phyloP scores from a whole-genome alignment of 2,329 filamentous ascomycete species.

The Neoarthrinium moseri region DNA sequence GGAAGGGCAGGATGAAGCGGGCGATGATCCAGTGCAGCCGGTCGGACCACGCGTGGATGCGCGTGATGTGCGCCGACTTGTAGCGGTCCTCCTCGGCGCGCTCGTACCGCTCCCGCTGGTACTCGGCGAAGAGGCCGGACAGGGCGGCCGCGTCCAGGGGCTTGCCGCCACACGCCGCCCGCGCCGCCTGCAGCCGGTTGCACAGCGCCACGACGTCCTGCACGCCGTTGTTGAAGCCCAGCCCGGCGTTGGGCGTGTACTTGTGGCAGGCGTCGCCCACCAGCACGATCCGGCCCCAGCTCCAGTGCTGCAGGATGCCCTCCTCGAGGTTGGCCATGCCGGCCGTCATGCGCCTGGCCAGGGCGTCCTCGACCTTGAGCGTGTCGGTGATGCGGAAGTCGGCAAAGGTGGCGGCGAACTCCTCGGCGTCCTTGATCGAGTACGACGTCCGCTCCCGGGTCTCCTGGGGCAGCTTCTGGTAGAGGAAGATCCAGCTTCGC shows the following conservation, averaged over 20 bases:
- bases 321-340: constrained; percentile 9
- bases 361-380: background rate
- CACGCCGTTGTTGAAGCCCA: constrained; percentile 12
- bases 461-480: constrained; percentile 5
- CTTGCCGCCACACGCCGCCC: background rate
- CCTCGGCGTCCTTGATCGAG: constrained; percentile 22
- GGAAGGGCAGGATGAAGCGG: background rate
- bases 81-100: background rate
- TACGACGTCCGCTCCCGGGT: constrained; percentile 23
- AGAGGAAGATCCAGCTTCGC: constrained; percentile 3
- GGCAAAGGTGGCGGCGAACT: constrained; percentile 23
- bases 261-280: constrained; percentile 12
- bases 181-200: background rate
- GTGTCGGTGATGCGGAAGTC: constrained; percentile 19
- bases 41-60: background rate
- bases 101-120: background rate
- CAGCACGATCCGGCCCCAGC: constrained; percentile 8
- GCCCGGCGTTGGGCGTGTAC: constrained; percentile 9
- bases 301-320: constrained; percentile 10
- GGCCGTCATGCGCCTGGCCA: background rate
- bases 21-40: background rate
- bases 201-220: constrained; percentile 2
- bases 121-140: background rate
- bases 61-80: background rate
- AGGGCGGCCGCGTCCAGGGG: background rate